Conservation (phyloP, 345 rosid genomes). For the Bruguiera parviflora region DNA sequence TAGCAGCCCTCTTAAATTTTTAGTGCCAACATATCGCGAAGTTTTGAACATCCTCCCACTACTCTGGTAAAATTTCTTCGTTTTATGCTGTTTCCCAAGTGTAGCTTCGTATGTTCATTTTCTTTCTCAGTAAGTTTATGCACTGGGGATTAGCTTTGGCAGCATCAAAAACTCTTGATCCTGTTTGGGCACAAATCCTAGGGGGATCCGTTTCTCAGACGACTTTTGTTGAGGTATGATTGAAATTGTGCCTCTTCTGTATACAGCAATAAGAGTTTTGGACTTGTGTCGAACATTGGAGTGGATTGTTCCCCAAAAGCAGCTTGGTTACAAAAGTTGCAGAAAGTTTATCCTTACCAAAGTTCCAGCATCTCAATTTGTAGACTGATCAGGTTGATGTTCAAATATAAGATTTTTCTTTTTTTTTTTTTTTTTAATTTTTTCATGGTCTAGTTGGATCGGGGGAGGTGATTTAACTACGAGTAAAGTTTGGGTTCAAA, state of each 20-base stretch:
- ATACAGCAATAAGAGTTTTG: background rate
- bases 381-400: constrained; percentile 90
- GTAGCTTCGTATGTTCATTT: background rate
- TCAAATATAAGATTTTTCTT: constrained; percentile 66
- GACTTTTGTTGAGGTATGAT: constrained; percentile 79
- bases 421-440: too few species aligned
- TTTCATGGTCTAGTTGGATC: too few species aligned
- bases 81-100: too few species aligned
- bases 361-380: constrained; percentile 13
- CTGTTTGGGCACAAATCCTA: constrained; percentile 84
- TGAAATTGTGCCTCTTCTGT: background rate
- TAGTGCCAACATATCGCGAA: constrained; percentile 9
- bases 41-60: background rate
- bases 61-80: too few species aligned
- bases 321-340: too few species aligned
- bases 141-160: constrained; percentile 75
- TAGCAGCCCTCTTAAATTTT: constrained; percentile 1
- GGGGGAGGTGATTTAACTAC: too few species aligned
- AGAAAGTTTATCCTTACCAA: background rate
- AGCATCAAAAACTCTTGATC: constrained; percentile 62
- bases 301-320: background rate
- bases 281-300: background rate
- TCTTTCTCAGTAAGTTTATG: background rate
- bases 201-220: constrained; percentile 81
- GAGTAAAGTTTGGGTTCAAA: too few species aligned